Conservation (phyloP, 176 grass and related monocot species). For the Eragrostis nindensis region DNA sequence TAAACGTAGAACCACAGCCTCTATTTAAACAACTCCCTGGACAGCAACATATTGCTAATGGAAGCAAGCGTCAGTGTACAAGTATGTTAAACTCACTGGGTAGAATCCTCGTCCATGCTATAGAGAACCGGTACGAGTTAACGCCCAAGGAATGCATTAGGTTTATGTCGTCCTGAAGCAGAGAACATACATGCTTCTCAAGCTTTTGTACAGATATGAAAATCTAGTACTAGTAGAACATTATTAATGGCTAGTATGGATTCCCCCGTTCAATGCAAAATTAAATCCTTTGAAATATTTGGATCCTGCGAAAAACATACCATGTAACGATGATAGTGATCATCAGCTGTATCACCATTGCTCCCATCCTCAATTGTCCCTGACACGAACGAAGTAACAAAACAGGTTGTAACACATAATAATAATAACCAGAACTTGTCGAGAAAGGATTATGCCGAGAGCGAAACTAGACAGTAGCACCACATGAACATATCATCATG, state of each 20-base stretch:
- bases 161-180: constrained; percentile 62
- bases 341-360: constrained; percentile 63
- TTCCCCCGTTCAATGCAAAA: too few relatives aligned
- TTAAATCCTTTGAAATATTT: too few relatives aligned
- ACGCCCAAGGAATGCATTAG: constrained; percentile 61
- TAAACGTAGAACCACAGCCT: too few relatives aligned
- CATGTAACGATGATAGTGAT: constrained; percentile 76
- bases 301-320: constrained; percentile 16
- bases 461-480: neutral
- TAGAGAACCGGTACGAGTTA: constrained; percentile 81
- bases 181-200: neutral
- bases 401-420: neutral
- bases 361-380: constrained; percentile 51
- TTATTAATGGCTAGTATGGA: too few relatives aligned
- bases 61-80: neutral
- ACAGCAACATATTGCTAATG: too few relatives aligned
- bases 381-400: neutral
- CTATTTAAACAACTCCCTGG: too few relatives aligned
- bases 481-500: neutral
- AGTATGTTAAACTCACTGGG: constrained; percentile 49
- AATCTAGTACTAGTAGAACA: neutral
- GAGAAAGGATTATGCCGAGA: neutral
- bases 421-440: neutral
- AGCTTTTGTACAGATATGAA: neutral
- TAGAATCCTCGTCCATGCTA: constrained; percentile 71